A percentile compares a stretch with the other conserved stretches of the same genome.
phyloP scores from a whole-genome alignment of 176 grass and related monocot species.

The Puccinellia tenuiflora region DNA sequence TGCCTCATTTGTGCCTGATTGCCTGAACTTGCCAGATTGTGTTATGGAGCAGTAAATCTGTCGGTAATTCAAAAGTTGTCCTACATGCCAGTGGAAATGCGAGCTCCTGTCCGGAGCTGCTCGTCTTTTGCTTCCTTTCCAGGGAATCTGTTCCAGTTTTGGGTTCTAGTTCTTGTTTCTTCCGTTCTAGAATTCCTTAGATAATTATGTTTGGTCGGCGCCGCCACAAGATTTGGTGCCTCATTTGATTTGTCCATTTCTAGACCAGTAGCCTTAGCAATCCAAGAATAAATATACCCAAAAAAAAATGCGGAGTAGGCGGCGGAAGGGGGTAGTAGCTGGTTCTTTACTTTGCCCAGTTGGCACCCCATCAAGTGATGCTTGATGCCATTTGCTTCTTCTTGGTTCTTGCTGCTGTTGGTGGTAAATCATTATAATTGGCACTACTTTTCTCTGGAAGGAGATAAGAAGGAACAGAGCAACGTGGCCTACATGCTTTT shows the following conservation, averaged over 20 bases:
- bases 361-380: slow-evolving; percentile 42
- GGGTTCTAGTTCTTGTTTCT: slow-evolving; percentile 20
- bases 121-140: neutral
- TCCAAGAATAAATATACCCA: slow-evolving; percentile 10
- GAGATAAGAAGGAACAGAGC: slow-evolving; percentile 8
- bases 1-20: neutral
- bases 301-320: slow-evolving; percentile 1
- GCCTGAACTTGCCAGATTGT: slow-evolving; percentile 1
- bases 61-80: neutral
- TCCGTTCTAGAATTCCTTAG: neutral
- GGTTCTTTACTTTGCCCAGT: slow-evolving; percentile 42
- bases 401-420: slow-evolving; percentile 31
- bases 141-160: slow-evolving; percentile 19
- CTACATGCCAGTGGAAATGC: slow-evolving; percentile 7
- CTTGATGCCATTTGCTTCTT: slow-evolving; percentile 30
- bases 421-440: slow-evolving; percentile 23
- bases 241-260: neutral
- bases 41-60: neutral
- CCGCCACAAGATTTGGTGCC: neutral
- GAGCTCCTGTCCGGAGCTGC: neutral
- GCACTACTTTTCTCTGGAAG: neutral
- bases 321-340: slow-evolving; percentile 18
- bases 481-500: slow-evolving; percentile 12
- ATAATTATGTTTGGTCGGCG: neutral
- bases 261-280: slow-evolving; percentile 20